Base-by-base conservation (phyloP, 306 rosid genomes). In the Cyamopsis tetragonoloba region DNA sequence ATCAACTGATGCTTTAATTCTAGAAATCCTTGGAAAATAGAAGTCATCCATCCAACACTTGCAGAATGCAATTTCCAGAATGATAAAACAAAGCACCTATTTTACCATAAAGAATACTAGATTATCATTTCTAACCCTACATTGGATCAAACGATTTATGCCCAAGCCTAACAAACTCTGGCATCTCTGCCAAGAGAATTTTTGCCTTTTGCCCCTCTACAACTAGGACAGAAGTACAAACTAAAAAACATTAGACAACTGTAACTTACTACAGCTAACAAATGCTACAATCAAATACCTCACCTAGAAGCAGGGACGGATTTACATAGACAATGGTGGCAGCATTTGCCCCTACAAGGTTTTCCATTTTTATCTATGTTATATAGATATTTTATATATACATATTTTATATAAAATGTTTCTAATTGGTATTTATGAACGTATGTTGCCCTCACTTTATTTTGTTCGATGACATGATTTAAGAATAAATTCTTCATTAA, bases 1-100 rank as follows among this genome's bases (percentile, higher is more conserved):
- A 68, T 81, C 46, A 78, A 49, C 34, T 20, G 28, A 79, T 50
- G 60, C 20, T 69, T 75, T 50, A 42, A 51, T 46, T 63, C 14
- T 35, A 31, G 2, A 59, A 73, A 38, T 19, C 3, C 58, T 11
- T 35, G 27, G 58, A 60, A 44, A 27, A 46, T 28, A 17, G 17
- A 68, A 7, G 61, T 5, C 5, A 27, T 17, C 7, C 27, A 61
- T 1, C 1, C 4, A 24, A 50, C 63, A 58, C 10, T 18, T 18
- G 37, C 24, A 26, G 49, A 75, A 59, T 3, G 31, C 23, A 15
- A 35, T 38, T 56, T 48, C 73, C 20, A 44, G n/a, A 53, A 4
- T 31, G 28, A 55, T 7, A 39, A 30, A 48, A 20, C 6, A 23
- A 22, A 24, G 17, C 11, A n/a, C 17, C 8, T 1, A 57, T 10